Evolutionary conservation across 306 rosid genomes (phyloP), one percentile per base, ranked within the genome.

Genomic region (Pachyrhizus erosus): DNA sequence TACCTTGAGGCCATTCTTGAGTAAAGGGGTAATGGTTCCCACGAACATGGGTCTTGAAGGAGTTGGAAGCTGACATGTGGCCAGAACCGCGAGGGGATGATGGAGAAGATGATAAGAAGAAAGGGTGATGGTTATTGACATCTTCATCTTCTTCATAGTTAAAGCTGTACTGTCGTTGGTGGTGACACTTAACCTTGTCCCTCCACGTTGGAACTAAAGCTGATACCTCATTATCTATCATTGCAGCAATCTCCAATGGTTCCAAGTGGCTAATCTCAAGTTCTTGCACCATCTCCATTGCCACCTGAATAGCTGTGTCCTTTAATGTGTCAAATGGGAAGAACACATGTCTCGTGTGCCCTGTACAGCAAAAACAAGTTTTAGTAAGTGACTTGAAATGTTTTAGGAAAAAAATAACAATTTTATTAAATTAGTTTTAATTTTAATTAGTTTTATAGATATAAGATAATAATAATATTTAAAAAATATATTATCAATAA

Each of bases 261-360:
- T 88, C 91, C 91, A 92, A 89, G 73, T 93, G 94, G 17, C 77
- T 86, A 9, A 95, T 91, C 75, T 91, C 97, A 83, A 93, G 86
- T 68, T 95, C 98, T 80, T 89, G 85, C 11, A 95, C 98, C 98
- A 95, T 95, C 89, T 95, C 98, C 10, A 76, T 77, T 0, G 98
- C 97, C 39, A 95, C 98, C 43, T 86, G 91, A 49, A 88, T 85
- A 0, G 98, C 85, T 5, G 94, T 95, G 87, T 95, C 98, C 9
- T 87, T 88, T 58, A 80, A 75, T 9, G 87, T 89, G 86, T 95
- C 97, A 40, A 90, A 95, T 13, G 94, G 88, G 84, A 95, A 93
- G 88, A 85, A 87, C 52, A 95, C 77, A 49, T 91, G 92, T 75
- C 93, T 90, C 1, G 80, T 66, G 13, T 87, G 82, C 52, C 94